These are phyloP conservation scores for Zasmidium citrigriseum DNA, from an alignment of 2,329 filamentous ascomycete genomes.

Conservation along the genomic window DNA sequence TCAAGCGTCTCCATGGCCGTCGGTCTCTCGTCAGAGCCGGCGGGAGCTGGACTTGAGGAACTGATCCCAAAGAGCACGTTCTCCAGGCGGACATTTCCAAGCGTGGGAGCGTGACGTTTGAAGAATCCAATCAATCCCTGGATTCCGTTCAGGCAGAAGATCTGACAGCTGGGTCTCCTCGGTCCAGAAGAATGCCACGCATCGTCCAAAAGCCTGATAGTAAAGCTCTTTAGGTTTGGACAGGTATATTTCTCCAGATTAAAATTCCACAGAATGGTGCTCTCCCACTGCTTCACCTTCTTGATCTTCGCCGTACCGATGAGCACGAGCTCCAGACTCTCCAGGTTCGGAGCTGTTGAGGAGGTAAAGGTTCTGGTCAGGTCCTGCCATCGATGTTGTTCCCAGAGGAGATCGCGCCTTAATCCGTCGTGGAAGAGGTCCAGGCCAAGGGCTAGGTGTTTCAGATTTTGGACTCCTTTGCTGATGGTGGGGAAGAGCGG, in stretches of 20 bases:
- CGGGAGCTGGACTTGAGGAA: too few relatives aligned
- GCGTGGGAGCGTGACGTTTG: neutral
- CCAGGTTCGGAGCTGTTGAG: neutral
- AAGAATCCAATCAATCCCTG: neutral
- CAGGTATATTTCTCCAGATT: neutral
- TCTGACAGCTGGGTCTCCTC: neutral
- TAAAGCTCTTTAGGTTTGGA: neutral
- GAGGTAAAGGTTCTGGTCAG: neutral
- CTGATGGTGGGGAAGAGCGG: neutral
- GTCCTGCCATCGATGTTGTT: neutral
- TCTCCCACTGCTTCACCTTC: neutral
- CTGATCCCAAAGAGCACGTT: neutral
- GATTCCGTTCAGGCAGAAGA: neutral
- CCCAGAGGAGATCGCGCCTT: neutral
- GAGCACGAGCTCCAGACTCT: neutral
- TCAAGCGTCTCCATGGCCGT: neutral
- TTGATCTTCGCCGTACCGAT: neutral
- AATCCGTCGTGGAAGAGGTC: neutral
- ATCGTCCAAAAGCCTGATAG: neutral
- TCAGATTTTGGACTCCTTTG: neutral
- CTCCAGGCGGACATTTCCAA: neutral
- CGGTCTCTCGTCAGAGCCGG: neutral
- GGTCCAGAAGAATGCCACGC: neutral
- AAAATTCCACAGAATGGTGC: neutral
- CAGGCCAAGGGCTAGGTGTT: neutral